Base-by-base conservation (phyloP, 345 rosid genomes). In the Brassica nigra region DNA sequence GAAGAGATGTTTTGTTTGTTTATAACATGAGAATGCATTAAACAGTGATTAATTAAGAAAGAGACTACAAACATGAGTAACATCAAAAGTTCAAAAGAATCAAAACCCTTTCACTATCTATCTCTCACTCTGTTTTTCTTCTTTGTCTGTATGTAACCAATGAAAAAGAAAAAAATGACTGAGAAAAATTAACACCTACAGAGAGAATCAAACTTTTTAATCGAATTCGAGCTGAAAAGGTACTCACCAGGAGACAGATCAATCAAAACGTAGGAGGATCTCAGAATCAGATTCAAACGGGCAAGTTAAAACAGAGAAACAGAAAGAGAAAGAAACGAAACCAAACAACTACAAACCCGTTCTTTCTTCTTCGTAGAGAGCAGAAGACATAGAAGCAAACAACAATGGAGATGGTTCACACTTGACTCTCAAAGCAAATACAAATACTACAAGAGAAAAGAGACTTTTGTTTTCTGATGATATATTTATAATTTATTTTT, bases 311-410 rank as follows among this genome's bases (percentile, higher is more conserved):
- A 8, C 4, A 23, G 4, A 5, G n/a, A 29, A 29, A 61, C 1
- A 28, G 31, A 68, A 54, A 1, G 66, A 83, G 83, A 76, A 81
- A 81, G 73, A 76, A 79, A 83, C 83, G 83, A 80, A 85, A 86
- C 85, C 71, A 83, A 62, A 62, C 85, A 83, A 78, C 86, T 73
- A 81, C 58, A 81, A 86, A 86, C 82, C 76, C 85, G 88, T 79
- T 85, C 86, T 85, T 36, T 70, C 80, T 68, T 79, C 64, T 75
- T 64, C 20, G 61, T 68, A 80, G 28, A 62, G 68, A 69, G 54
- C 12, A 30, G 62, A 39, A 4, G 14, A 47, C 1, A 23, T 23
- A 23, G 54, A 47, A 0, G 11, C 15, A 20, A n/a, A 80, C 76
- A 73, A 68, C 34, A 52, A 80, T 75, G 83, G 52, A 75, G 72